Conservation (phyloP, 768 basidiomycete genomes). For the Boletus reticulatus region DNA sequence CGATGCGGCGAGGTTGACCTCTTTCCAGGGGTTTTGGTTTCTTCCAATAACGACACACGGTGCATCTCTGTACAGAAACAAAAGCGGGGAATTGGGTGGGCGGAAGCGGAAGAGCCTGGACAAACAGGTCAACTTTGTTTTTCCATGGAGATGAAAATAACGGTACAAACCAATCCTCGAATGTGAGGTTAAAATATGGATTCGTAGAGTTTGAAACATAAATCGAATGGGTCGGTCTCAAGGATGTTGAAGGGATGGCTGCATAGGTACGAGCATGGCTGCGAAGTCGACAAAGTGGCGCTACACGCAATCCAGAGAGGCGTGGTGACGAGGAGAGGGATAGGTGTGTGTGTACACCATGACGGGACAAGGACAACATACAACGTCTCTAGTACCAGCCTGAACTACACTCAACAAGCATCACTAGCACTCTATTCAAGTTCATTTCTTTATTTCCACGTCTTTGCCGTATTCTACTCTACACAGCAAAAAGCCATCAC, state of each 20-base stretch:
- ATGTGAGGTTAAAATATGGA: conserved; percentile 86
- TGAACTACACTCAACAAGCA: too few species aligned
- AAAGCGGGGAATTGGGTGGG: conserved; percentile 59
- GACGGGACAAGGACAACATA: conserved; percentile 29
- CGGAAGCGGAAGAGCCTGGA: conserved; percentile 80
- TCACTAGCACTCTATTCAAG: too few species aligned
- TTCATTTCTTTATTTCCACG: not conserved
- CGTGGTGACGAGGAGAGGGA: not conserved
- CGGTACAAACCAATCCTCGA: conserved; percentile 79
- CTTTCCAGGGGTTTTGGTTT: conserved; percentile 99
- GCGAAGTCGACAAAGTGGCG: not conserved
- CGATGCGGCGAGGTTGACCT: conserved; percentile 74
- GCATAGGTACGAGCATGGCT: conserved; percentile 12
- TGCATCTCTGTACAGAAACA: conserved; percentile 83
- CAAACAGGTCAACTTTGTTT: conserved; percentile 12
- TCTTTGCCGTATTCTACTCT: conserved; percentile 18
- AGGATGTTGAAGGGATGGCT: conserved; percentile 11
- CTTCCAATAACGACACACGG: conserved; percentile 93
- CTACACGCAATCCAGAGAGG: not conserved
- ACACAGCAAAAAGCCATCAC: conserved; percentile 3
- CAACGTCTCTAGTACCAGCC: not conserved
- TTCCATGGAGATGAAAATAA: conserved; percentile 26
- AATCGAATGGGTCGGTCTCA: conserved; percentile 47
- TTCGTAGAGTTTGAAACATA: conserved; percentile 76
- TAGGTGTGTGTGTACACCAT: conserved; percentile 31